Conservation (phyloP, 2,329 filamentous ascomycete genomes). For the Aspergillus alliaceus region DNA sequence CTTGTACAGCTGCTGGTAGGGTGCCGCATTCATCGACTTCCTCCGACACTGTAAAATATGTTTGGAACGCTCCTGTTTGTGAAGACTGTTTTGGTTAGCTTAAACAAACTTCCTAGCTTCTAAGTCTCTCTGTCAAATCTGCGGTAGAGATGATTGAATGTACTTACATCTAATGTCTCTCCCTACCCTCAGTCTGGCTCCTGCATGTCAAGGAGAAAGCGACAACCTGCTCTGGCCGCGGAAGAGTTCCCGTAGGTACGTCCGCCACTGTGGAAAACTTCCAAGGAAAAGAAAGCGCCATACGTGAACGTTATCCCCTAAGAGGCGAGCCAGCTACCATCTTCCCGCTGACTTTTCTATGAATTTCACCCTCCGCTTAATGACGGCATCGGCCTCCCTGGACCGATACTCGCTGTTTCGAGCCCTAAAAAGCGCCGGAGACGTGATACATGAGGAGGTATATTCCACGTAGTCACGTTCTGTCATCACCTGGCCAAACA, state of each 20-base stretch:
- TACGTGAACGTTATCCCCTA: not conserved
- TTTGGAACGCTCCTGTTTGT: not conserved
- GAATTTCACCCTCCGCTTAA: not conserved
- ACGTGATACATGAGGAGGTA: not conserved
- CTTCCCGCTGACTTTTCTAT: not conserved
- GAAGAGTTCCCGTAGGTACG: no score
- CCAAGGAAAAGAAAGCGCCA: no score
- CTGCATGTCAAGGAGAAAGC: no score
- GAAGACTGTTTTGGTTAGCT: not conserved
- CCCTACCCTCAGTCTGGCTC: no score
- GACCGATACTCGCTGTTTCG: not conserved
- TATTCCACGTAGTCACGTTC: not conserved
- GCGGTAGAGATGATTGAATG: no score
- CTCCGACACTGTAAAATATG: conserved; percentile 2
- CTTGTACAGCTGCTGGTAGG: not conserved
- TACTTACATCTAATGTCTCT: no score
- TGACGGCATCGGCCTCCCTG: not conserved
- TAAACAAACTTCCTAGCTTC: no score
- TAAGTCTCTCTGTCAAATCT: no score
- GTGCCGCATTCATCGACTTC: not conserved
- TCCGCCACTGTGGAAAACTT: no score
- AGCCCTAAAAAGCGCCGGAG: not conserved
- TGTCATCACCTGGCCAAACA: not conserved
- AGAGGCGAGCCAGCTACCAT: not conserved
- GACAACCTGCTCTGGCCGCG: no score